Evolutionary conservation across 768 basidiomycete species (phyloP), one percentile per base, ranked within the genome.

Genomic region (Boletus rex-veris): DNA sequence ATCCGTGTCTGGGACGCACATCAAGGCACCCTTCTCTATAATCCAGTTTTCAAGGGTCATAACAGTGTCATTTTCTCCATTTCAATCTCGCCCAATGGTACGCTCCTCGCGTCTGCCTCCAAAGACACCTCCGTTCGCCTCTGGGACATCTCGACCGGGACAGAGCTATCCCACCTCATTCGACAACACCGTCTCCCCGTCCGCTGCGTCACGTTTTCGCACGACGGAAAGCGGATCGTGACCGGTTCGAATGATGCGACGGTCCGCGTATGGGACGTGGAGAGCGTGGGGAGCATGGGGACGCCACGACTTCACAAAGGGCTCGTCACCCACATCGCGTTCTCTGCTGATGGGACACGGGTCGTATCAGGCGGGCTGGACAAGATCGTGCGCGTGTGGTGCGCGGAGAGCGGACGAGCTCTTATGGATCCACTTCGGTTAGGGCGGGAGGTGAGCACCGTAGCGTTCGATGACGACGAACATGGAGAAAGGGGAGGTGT

Each of bases 251-350:
- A 52, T 1, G 70, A 71, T 14, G 39, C 50, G 39, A 66, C 57
- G 5, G 61, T 73, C 30, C 70, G 68, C 33, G 58, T 71, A 4
- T 73, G 70, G 70, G 67, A 73, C 46, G 43, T 62, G 1, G 62
- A 66, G 43, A 64, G 68, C 11, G 61, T 55, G 4, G 67, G 66
- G 24, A 65, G 64, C 28, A 64, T 73, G 51, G 64, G 54, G 8
- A 58, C 48, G n/a, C 19, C 50, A 8, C 54, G 60, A 0, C 58
- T 64, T 0, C 71, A 73, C 58, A 71, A 59, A 8, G 59, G 61
- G 19, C 64, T 63, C 36, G 70, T 71, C 7, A 47, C 58, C 3
- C n/a, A 53, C 39, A 28, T 71, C 4, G 59, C 65, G 0, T 72
- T 72, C 45, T 68, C 68, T 8, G 30, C 49, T 0, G 71, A 71